Evolutionary conservation across 768 basidiomycete genomes (phyloP), one percentile per base, ranked within the genome.

Genomic region (Tylopilus felleus): DNA sequence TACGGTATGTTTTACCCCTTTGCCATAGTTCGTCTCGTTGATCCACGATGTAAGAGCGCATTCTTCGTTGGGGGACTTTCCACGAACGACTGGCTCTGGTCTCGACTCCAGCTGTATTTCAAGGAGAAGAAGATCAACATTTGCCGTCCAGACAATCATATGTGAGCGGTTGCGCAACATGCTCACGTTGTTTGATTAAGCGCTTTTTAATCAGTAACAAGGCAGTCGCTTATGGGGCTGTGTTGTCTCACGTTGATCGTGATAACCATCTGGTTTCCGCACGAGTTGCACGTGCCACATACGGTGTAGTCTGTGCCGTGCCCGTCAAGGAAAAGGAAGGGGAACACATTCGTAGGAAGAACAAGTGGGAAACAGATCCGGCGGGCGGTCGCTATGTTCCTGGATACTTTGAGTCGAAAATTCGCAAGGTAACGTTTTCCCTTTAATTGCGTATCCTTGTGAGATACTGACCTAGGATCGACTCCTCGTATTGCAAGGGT

Each of bases 61-160:
- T 62, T 62, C 17, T 38, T 61, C 13, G 53, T 62, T 5, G 61
- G 60, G 1, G 61, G 60, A 1, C 31, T 58, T 1, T 49, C 53
- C 13, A 48, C 31, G 16, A 36, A 36, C 7, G 35, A 36, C 17
- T 36, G 35, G 35, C 35, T 36, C 35, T 36, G 35, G 16, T 29
- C 31, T 36, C 46, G 29, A 13, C 42, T 61, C 5, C 49, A 52
- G 19, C 43, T 50, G 2, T 61, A 61, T 41, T 61, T 61, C 42
- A 5, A n/a, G 23, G 8, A 31, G 41, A 40, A 8, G 35, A 17
- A 1, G 3, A 36, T 36, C 16, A 14, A 17, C 16, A 36, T 36
- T 17, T 36, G 14, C 16, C 35, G 35, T 36, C 35, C 35, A 17
- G 35, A 36, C 35, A 36, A 36, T 17, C 35, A 36, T 36, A 36